Base-by-base conservation (phyloP, 345 rosid species). In the Durio zibethinus region DNA sequence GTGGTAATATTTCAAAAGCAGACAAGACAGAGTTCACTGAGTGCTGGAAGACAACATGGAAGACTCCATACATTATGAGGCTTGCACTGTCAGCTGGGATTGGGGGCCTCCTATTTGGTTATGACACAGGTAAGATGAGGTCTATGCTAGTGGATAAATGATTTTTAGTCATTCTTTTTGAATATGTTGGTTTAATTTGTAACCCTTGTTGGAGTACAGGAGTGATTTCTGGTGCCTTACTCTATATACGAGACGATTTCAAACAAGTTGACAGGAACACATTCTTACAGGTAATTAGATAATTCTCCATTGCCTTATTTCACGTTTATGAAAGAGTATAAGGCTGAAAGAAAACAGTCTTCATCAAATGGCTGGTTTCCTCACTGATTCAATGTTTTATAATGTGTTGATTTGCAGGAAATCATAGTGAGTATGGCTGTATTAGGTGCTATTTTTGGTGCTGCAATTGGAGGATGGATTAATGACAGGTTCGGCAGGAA, bases 101-200 rank as follows among this genome's bases (percentile, higher is more conserved):
- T 75, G 99, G 98, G 21, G 98, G 99, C 23, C 88, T 93, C 35
- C 88, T 92, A 56, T 96, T 96, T 71, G 99, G 99, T 4, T 96
- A 96, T 79, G 99, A 93, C 74, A 96, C 99, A 27, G 98, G 98
- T 73, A 77, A 71, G 0, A 15, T 10, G 1, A 4, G 10, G 11
- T 25, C 27, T 60, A 4, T 14, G 20, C 43, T 35, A n/a, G 2
- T 20, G 5, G 35, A 73, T 73, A 14, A 35, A n/a, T 20, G 48
- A 1, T 56, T 8, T 18, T 18, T 61, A 15, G 10, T 61, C 40
- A 6, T 31, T 21, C 18, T 43, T 9, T 4, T 7, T 23, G 33
- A 38, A 16, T n/a, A 16, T 23, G 21, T 7, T 25, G 53, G 18
- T 42, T 56, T 45, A 21, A 38, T 43, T 27, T 62, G 53, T 56